Evolutionary conservation across 2,329 filamentous ascomycete species (phyloP).

Genomic region (Claviceps pusilla): DNA sequence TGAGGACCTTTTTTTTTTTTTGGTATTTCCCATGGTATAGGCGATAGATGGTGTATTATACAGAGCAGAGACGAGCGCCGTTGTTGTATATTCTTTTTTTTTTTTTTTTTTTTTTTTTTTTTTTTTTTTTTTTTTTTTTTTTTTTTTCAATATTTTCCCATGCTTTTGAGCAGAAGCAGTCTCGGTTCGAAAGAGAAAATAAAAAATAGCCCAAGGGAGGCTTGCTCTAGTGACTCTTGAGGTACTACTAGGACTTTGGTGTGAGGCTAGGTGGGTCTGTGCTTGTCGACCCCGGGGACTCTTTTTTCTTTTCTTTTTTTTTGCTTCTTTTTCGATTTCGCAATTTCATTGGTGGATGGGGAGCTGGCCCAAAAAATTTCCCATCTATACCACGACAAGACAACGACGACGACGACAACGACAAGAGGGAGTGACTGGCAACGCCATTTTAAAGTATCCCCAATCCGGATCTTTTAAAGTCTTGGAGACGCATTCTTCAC

Average conservation of each 20-base stretch:
- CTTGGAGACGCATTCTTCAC: too few relatives aligned
- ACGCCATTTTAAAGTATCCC: not conserved
- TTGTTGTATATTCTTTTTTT: not conserved
- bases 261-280: too few relatives aligned
- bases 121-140: too few relatives aligned
- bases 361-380: not conserved
- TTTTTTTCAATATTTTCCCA: not conserved
- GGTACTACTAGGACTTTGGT: too few relatives aligned
- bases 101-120: too few relatives aligned
- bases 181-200: not conserved
- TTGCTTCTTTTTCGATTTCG: not conserved
- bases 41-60: constrained; percentile 3
- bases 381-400: not conserved
- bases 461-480: not conserved
- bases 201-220: not conserved
- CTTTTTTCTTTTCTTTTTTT: too few relatives aligned
- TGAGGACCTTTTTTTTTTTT: not conserved
- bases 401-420: too few relatives aligned
- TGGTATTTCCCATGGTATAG: constrained; percentile 12
- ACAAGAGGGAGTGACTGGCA: not conserved
- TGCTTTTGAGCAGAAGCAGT: too few relatives aligned
- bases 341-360: not conserved
- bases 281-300: too few relatives aligned
- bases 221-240: too few relatives aligned
- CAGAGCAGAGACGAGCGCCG: not conserved